Evolutionary conservation across 345 rosid species (phyloP).

Genomic region (Eucalyptus regnans): DNA sequence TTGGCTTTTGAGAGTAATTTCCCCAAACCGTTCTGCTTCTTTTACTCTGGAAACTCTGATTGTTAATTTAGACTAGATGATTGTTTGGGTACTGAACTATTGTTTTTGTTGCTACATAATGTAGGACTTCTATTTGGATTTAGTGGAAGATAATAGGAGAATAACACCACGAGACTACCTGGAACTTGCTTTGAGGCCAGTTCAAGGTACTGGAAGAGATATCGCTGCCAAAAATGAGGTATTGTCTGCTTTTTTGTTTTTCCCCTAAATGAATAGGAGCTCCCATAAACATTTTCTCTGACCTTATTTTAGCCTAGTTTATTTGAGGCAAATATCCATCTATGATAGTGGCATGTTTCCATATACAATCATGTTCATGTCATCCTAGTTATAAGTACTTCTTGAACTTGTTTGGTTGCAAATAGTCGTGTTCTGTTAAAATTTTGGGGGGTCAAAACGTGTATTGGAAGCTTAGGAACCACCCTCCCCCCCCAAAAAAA

Average conservation of each 20-base stretch:
- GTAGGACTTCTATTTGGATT: constrained; percentile 92
- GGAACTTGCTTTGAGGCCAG: constrained; percentile 84
- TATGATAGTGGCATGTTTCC: background rate
- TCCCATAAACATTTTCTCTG: background rate
- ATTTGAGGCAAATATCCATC: background rate
- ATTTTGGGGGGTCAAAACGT: background rate
- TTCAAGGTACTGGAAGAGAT: constrained; percentile 73
- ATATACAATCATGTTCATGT: background rate
- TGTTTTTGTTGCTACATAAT: background rate
- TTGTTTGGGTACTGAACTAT: background rate
- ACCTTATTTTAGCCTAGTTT: background rate
- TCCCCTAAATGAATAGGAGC: background rate
- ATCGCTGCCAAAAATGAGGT: constrained; percentile 94
- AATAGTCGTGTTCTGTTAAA: background rate
- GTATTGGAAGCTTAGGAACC: background rate
- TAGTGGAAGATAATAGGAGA: constrained; percentile 70
- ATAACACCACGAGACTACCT: constrained; percentile 94
- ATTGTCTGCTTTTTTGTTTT: background rate
- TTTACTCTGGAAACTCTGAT: background rate
- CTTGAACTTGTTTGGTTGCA: background rate
- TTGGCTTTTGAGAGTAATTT: constrained; percentile 90
- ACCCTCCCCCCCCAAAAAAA: fast-evolving
- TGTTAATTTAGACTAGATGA: background rate
- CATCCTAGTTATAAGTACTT: background rate
- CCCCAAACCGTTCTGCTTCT: background rate